Conservation (phyloP, 2,329 filamentous ascomycete genomes). For the Penicillium sp. region DNA sequence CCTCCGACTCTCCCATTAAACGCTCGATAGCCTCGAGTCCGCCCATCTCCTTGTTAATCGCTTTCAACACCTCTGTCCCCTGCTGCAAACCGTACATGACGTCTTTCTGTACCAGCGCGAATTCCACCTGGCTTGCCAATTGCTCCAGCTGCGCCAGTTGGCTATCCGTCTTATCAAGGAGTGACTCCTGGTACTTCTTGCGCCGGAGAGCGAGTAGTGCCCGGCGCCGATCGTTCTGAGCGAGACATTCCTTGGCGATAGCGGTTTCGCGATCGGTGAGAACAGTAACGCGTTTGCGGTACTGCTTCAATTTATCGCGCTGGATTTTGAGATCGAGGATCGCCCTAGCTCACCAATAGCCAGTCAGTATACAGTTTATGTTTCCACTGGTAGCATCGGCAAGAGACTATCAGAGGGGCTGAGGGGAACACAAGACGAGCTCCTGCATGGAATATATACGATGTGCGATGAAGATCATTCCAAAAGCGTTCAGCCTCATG, state of each 20-base stretch:
- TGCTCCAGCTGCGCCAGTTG: slow-evolving; percentile 93
- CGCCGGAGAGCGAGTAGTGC: slow-evolving; percentile 83
- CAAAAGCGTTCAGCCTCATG: no score
- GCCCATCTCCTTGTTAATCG: slow-evolving; percentile 94
- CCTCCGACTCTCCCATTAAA: slow-evolving; percentile 85
- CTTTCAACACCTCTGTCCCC: slow-evolving; percentile 79
- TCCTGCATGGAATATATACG: not conserved
- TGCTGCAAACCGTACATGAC: slow-evolving; percentile 88
- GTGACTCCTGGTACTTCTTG: slow-evolving; percentile 93
- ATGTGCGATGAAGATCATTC: no score
- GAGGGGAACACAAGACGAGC: slow-evolving; percentile 8
- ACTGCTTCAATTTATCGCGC: slow-evolving; percentile 93
- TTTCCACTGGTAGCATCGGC: not conserved
- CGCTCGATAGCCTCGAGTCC: slow-evolving; percentile 91
- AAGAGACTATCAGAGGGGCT: slow-evolving; percentile 6
- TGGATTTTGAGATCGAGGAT: slow-evolving; percentile 97
- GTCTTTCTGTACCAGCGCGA: slow-evolving; percentile 94
- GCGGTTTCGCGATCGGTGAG: slow-evolving; percentile 83
- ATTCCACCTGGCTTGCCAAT: slow-evolving; percentile 83
- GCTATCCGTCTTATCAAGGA: slow-evolving; percentile 81
- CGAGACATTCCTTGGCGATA: slow-evolving; percentile 76
- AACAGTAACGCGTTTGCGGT: slow-evolving; percentile 81
- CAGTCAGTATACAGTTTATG: not conserved
- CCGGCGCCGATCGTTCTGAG: slow-evolving; percentile 68
- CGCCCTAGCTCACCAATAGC: slow-evolving; percentile 53